Conservation (phyloP, 2,329 filamentous ascomycete genomes). For the Pezicula rhizophila region DNA sequence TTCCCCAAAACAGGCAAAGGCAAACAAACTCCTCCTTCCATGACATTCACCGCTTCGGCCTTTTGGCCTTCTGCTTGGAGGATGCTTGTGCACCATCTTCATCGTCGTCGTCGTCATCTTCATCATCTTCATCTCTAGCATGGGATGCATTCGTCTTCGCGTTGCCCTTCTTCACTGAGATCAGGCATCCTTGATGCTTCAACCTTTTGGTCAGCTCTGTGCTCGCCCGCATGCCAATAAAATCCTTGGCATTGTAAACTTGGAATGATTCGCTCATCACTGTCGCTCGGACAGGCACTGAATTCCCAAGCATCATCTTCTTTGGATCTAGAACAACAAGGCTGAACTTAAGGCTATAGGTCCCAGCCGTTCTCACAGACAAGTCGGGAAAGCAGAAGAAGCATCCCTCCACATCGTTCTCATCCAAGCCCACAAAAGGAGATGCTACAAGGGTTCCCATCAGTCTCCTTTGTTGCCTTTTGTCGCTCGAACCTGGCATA, state of each 20-base stretch:
- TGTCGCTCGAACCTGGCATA: constrained; percentile 55
- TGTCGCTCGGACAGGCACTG: constrained; percentile 44
- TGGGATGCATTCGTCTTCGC: constrained; percentile 44
- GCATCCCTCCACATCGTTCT: constrained; percentile 65
- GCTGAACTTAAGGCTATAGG: constrained; percentile 69
- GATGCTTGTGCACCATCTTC: constrained; percentile 11
- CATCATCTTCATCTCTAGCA: constrained; percentile 21
- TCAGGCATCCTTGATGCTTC: constrained; percentile 75
- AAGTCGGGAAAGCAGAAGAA: constrained; percentile 85
- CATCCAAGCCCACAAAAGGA: constrained; percentile 70
- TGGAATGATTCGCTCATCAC: constrained; percentile 66
- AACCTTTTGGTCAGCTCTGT: constrained; percentile 67
- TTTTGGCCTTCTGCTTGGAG: constrained; percentile 6
- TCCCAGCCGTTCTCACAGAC: constrained; percentile 70
- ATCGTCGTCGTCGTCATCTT: constrained; percentile 19
- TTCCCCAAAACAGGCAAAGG: background rate
- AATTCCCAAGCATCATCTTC: constrained; percentile 46
- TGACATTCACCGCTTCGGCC: constrained; percentile 10
- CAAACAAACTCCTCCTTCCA: background rate
- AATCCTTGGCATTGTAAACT: constrained; percentile 80
- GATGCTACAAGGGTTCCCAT: constrained; percentile 77
- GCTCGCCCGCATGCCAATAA: constrained; percentile 76
- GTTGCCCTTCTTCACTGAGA: constrained; percentile 82
- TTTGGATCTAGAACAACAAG: constrained; percentile 65
- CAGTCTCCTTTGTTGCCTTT: constrained; percentile 64